Percentiles rank a stretch among this genome's conserved stretches.
These are phyloP conservation scores for Fomitopsis schrenkii DNA, from an alignment of 1,284 basidiomycete species.

Conservation along the genomic window DNA sequence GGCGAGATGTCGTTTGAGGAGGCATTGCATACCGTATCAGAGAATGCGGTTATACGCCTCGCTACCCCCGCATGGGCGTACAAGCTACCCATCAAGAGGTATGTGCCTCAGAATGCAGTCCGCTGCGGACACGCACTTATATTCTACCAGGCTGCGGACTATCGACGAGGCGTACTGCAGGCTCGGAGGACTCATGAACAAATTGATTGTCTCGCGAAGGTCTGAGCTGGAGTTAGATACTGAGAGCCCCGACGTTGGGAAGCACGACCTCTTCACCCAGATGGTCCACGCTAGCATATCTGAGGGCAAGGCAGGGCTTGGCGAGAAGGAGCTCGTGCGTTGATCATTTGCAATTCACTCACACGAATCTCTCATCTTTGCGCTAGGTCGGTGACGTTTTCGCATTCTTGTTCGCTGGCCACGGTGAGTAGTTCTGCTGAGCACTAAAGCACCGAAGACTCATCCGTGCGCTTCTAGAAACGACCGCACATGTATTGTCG, in stretches of 20 bases:
- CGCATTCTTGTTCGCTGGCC: constrained; percentile 17
- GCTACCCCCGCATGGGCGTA: constrained; percentile 9
- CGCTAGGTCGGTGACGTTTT: constrained; percentile 14
- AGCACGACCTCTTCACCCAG: constrained; percentile 13
- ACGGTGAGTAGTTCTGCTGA: constrained; percentile 6
- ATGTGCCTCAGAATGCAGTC: background rate
- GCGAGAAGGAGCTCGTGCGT: constrained; percentile 10
- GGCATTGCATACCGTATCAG: constrained; percentile 2
- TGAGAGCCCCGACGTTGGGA: background rate
- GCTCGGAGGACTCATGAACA: constrained; percentile 7
- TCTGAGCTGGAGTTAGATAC: constrained; percentile 7
- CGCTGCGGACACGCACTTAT: background rate
- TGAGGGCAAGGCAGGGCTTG: constrained; percentile 12
- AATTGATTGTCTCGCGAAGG: constrained; percentile 5
- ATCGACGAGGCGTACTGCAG: constrained; percentile 5
- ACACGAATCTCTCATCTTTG: background rate
- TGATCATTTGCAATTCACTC: background rate
- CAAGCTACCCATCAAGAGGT: constrained; percentile 11
- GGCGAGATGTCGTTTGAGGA: constrained; percentile 8
- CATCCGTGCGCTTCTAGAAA: constrained; percentile 6
- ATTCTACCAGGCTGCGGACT: background rate
- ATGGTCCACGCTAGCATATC: constrained; percentile 10
- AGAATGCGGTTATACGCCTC: background rate
- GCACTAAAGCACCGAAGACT: background rate
- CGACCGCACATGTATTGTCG: constrained; percentile 12